Conservation (phyloP, 2,329 filamentous ascomycete genomes). For the Karstenula rhodostoma region DNA sequence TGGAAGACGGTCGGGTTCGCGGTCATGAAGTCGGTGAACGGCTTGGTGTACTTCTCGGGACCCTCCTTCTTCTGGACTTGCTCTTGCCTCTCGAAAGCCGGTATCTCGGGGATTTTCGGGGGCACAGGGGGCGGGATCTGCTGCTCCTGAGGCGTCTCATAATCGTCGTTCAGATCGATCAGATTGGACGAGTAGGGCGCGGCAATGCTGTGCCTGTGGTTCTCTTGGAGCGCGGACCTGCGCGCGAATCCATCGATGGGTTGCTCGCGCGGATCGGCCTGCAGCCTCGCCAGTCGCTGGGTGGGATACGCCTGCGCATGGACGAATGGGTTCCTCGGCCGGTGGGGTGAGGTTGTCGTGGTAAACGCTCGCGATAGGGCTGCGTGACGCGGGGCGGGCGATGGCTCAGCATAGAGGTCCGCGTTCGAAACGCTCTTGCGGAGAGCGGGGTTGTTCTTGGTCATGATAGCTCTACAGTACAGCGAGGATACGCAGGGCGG, state of each 20-base stretch:
- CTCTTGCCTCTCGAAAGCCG: slow-evolving; percentile 16
- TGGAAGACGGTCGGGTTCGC: slow-evolving; percentile 95
- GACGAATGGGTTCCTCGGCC: slow-evolving; percentile 31
- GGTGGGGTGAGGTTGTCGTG: slow-evolving; percentile 38
- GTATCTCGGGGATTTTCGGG: slow-evolving; percentile 45
- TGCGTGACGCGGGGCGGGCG: slow-evolving; percentile 40
- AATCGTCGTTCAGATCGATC: slow-evolving; percentile 44
- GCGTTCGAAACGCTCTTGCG: slow-evolving; percentile 48
- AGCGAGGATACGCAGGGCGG: not conserved
- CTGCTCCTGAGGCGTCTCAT: slow-evolving; percentile 26
- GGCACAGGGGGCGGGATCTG: slow-evolving; percentile 49
- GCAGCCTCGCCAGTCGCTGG: slow-evolving; percentile 18
- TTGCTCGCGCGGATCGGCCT: slow-evolving; percentile 6
- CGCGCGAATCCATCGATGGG: not conserved
- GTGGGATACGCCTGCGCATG: slow-evolving; percentile 18
- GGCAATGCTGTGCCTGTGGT: slow-evolving; percentile 42
- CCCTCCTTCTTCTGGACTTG: slow-evolving; percentile 33
- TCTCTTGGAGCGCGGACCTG: slow-evolving; percentile 20
- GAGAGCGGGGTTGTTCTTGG: slow-evolving; percentile 47
- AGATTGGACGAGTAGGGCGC: slow-evolving; percentile 38
- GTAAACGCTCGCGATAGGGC: slow-evolving; percentile 44
- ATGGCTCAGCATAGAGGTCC: slow-evolving; percentile 48
- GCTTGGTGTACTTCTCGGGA: slow-evolving; percentile 70
- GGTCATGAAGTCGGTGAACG: slow-evolving; percentile 86
- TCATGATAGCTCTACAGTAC: slow-evolving; percentile 34